phyloP scores from a whole-genome alignment of 129 eudicot genomes.

The Lactuca saligna region DNA sequence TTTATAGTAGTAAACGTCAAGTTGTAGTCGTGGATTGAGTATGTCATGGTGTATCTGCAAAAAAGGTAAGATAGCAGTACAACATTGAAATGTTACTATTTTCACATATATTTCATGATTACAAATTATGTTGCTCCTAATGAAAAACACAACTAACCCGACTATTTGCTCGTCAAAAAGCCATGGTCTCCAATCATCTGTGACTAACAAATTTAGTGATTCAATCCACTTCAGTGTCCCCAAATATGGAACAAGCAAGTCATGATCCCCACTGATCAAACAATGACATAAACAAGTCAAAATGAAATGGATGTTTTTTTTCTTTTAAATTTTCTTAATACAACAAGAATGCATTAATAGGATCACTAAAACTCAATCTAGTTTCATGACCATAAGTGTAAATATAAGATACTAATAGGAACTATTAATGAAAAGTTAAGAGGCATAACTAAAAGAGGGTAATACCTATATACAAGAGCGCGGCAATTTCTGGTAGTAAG shows the following conservation, averaged over 20 bases:
- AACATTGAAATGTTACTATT: neutral
- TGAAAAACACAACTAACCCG: neutral
- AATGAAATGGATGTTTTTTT: neutral
- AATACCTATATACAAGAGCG: constrained; percentile 2
- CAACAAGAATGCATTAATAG: too few species aligned
- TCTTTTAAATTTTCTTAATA: too few species aligned
- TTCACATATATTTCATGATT: neutral
- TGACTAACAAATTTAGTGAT: neutral
- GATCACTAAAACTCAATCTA: too few species aligned
- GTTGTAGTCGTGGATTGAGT: neutral
- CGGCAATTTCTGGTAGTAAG: neutral
- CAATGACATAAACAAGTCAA: neutral
- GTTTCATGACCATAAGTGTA: too few species aligned
- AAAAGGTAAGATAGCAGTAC: neutral
- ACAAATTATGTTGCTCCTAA: neutral
- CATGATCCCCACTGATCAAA: constrained; percentile 20
- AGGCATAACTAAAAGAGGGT: neutral
- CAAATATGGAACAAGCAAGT: neutral
- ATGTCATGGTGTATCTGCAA: constrained; percentile 1
- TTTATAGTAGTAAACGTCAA: neutral
- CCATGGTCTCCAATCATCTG: neutral
- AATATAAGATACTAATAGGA: too few species aligned
- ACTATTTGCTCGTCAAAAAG: neutral
- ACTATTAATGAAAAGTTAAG: neutral
- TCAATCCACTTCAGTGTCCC: constrained; percentile 2